phyloP scores from a whole-genome alignment of 2,329 filamentous ascomycete genomes.

The Diplocarpon rosae region DNA sequence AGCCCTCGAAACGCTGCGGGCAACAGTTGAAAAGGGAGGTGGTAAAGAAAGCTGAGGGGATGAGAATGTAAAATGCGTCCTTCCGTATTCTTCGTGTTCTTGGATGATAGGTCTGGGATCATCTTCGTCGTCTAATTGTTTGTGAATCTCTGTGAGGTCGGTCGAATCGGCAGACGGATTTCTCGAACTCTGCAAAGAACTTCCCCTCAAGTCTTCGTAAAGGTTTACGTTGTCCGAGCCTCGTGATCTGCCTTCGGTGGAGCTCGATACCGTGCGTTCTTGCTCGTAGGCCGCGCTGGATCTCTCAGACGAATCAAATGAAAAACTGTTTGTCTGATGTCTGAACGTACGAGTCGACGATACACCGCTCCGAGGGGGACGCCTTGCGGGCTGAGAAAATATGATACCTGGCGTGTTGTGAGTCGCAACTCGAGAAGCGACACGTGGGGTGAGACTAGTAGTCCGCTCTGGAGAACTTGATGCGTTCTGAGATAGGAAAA shows the following conservation, averaged over 20 bases:
- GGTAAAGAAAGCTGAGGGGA: slow-evolving; percentile 18
- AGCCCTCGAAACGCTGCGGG: slow-evolving; percentile 17
- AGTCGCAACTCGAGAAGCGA: slow-evolving; percentile 16
- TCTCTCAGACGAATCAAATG: slow-evolving; percentile 26
- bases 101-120: background rate
- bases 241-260: slow-evolving; percentile 14
- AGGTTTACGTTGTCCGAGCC: slow-evolving; percentile 14
- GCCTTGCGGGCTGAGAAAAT: slow-evolving; percentile 24
- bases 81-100: background rate
- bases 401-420: slow-evolving; percentile 24
- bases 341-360: slow-evolving; percentile 19
- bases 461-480: slow-evolving; percentile 26
- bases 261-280: slow-evolving; percentile 17
- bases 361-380: slow-evolving; percentile 11
- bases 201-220: slow-evolving; percentile 21
- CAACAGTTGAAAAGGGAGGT: slow-evolving; percentile 23
- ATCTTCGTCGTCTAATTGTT: background rate
- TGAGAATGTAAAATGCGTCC: slow-evolving; percentile 7
- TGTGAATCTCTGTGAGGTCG: background rate
- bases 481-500: slow-evolving; percentile 25
- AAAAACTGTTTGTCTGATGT: slow-evolving; percentile 29
- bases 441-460: slow-evolving; percentile 19
- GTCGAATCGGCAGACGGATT: slow-evolving; percentile 6
- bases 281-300: slow-evolving; percentile 25
- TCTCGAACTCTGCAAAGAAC: slow-evolving; percentile 19